Evolutionary conservation across 441 rosid species (phyloP).

Genomic region (Flueggea neowawraea): DNA sequence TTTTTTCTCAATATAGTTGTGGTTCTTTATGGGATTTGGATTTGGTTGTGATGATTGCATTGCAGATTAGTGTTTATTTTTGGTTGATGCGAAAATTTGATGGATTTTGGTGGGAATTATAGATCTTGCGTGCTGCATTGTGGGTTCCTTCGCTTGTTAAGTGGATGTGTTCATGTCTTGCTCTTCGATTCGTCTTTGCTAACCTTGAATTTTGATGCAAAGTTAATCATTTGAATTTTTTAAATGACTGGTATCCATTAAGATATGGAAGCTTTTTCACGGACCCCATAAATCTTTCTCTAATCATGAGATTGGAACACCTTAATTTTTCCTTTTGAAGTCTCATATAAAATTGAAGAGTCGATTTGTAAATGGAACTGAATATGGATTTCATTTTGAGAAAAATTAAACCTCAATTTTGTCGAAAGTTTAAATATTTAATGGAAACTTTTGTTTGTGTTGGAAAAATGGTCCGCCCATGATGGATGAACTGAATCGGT

Average conservation of each 20-base stretch:
- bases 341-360: background rate
- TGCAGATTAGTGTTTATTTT: no score
- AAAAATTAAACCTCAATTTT: background rate
- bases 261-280: background rate
- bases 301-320: background rate
- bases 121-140: no score
- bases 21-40: no score
- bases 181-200: background rate
- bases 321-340: background rate
- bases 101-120: no score
- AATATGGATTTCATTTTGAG: background rate
- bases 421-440: conserved; percentile 1
- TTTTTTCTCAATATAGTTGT: no score
- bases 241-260: background rate
- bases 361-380: background rate
- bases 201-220: background rate
- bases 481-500: no score
- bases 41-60: no score
- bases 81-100: no score
- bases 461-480: no score
- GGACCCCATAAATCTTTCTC: background rate
- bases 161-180: background rate
- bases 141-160: background rate
- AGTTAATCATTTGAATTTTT: background rate
- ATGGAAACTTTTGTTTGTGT: background rate